Conservation (phyloP, 768 basidiomycete genomes). For the Lyophyllum shimeji region DNA sequence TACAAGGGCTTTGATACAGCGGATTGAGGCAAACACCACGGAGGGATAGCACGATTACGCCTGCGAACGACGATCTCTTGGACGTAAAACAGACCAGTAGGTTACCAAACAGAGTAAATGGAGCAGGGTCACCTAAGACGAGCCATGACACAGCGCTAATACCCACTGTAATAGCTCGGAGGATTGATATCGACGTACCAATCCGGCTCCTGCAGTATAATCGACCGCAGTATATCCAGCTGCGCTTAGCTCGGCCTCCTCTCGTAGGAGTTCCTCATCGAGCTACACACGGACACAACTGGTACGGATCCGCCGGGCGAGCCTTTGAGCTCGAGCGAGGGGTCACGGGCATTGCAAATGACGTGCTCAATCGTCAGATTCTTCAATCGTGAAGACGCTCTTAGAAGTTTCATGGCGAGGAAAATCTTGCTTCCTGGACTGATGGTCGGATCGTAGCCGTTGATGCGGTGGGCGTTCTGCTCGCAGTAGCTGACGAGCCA, state of each 20-base stretch:
- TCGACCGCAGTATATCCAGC: not conserved
- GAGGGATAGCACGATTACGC: not conserved
- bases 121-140: not conserved
- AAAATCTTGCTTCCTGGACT: no score
- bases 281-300: not conserved
- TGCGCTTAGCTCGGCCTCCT: not conserved
- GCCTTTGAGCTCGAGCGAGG: no score
- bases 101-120: not conserved
- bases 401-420: no score
- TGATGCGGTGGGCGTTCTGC: no score
- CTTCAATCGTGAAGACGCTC: no score
- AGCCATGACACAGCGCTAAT: not conserved
- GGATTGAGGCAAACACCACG: not conserved
- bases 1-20: not conserved
- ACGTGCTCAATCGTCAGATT: no score
- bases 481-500: no score
- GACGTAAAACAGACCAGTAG: not conserved
- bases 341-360: no score
- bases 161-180: not conserved
- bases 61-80: not conserved
- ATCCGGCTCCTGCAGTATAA: not conserved
- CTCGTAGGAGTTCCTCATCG: not conserved
- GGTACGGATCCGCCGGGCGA: no score
- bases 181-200: not conserved
- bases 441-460: no score